Evolutionary conservation across 2,329 filamentous ascomycete species (phyloP).

Genomic region (Fusarium musae): DNA sequence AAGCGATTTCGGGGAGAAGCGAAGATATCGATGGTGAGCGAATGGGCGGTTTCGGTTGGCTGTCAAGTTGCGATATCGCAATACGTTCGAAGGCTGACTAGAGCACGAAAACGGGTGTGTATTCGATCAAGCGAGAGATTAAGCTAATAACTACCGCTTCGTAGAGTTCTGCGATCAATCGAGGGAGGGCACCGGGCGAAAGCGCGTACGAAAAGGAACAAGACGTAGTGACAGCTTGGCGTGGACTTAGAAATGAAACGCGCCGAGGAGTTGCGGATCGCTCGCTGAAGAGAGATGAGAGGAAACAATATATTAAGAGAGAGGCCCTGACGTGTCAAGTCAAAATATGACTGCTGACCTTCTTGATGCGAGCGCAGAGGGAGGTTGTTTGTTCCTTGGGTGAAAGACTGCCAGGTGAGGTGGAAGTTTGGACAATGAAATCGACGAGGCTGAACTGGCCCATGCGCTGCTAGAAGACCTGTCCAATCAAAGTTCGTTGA

Average conservation of each 20-base stretch:
- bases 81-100: neutral
- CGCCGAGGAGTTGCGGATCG: slow-evolving; percentile 10
- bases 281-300: slow-evolving; percentile 5
- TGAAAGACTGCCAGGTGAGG: slow-evolving; percentile 28
- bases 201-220: slow-evolving; percentile 15
- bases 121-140: neutral
- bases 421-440: slow-evolving; percentile 28
- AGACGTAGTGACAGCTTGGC: slow-evolving; percentile 9
- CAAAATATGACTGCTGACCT: slow-evolving; percentile 35
- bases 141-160: neutral
- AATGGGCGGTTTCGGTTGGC: slow-evolving; percentile 3
- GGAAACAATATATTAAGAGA: slow-evolving; percentile 1
- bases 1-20: slow-evolving; percentile 1
- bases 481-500: slow-evolving; percentile 26
- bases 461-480: slow-evolving; percentile 11
- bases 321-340: slow-evolving; percentile 31
- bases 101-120: neutral
- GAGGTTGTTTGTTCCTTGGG: slow-evolving; percentile 1
- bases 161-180: slow-evolving; percentile 15
- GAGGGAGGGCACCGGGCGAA: neutral
- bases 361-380: slow-evolving; percentile 33
- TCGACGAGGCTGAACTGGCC: slow-evolving; percentile 41
- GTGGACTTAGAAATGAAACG: slow-evolving; percentile 4
- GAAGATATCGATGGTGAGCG: slow-evolving; percentile 15
- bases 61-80: neutral